Base-by-base conservation (phyloP, 805 yeast genomes). In the Hanseniaspora meyeri region DNA sequence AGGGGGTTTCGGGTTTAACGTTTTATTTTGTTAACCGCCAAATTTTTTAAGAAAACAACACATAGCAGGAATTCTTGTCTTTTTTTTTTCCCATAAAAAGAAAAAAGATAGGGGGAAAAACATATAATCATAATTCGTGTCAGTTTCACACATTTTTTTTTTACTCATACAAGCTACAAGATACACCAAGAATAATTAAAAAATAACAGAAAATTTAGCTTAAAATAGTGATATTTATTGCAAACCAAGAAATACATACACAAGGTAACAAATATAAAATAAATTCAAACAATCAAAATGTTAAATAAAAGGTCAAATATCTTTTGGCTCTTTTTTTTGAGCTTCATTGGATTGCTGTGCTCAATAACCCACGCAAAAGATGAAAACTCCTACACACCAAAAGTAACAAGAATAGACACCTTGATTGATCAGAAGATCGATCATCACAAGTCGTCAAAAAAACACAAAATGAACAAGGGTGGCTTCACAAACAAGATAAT, bases 371-470 rank as follows among this genome's bases (percentile, higher is more conserved):
- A 46, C 16, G 37, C 49, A 12, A 29, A 32, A n/a, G 39, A 32
- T 31, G 49, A 32, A 7, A 32, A 17, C 24, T 12, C 20, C 19
- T 55, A 49, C n/a, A 37, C 9, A 19, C 57, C 57, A n/a, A 55
- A 49, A n/a, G 49, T 55, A 2, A 51, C 32, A 11, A 51, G 45
- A 51, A 43, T 51, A 17, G 56, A 51, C 31, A 16, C 49, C 4
- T 37, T 51, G 20, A 38, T 45, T n/a, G 27, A 37, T 29, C 39
- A 37, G 11, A 10, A 12, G 31, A 17, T 46, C n/a, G 47, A 50
- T 50, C 27, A 31, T 20, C 37, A 46, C 19, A 29, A 46, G 20
- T 31, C 32, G 24, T 27, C 46, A 1, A 11, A 40, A 3, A 50
- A 40, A 31, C 38, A 36, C 14, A 43, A 45, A 31, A 31, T 29